A percentile compares a stretch with the other conserved stretches of the same genome.
Conservation (phyloP, 2,329 filamentous ascomycete genomes). For the Beauveria sp. region DNA sequence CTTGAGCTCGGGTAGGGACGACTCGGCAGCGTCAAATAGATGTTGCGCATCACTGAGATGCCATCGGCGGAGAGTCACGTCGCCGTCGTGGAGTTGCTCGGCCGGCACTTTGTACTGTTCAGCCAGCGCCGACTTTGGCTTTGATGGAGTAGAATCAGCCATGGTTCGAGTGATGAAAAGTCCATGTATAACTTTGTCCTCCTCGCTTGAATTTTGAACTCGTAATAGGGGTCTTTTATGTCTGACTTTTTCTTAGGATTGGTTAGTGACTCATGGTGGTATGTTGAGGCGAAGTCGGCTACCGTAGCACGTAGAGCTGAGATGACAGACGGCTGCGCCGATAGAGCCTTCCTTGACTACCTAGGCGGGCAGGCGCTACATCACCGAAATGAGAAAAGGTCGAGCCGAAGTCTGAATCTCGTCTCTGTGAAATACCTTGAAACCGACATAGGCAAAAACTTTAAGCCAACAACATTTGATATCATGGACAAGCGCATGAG, state of each 20-base stretch:
- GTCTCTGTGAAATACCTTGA: too few species aligned
- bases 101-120: slow-evolving; percentile 4
- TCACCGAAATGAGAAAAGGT: too few species aligned
- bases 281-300: background rate
- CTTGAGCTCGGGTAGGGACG: slow-evolving; percentile 13
- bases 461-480: too few species aligned
- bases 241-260: background rate
- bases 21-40: slow-evolving; percentile 10
- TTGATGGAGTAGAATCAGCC: background rate
- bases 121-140: background rate
- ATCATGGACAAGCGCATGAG: too few species aligned
- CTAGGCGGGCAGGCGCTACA: too few species aligned
- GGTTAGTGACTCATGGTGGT: background rate
- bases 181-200: background rate
- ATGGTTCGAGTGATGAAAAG: background rate
- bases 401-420: too few species aligned
- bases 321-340: background rate
- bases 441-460: too few species aligned
- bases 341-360: background rate
- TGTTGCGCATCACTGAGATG: slow-evolving; percentile 2
- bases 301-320: background rate
- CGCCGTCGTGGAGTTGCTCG: slow-evolving; percentile 11
- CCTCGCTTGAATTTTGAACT: background rate
- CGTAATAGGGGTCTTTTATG: background rate
- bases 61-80: slow-evolving; percentile 15